These are phyloP conservation scores for Kluyveromyces nonfermentans DNA, from an alignment of 805 yeast genomes.

Conservation along the genomic window DNA sequence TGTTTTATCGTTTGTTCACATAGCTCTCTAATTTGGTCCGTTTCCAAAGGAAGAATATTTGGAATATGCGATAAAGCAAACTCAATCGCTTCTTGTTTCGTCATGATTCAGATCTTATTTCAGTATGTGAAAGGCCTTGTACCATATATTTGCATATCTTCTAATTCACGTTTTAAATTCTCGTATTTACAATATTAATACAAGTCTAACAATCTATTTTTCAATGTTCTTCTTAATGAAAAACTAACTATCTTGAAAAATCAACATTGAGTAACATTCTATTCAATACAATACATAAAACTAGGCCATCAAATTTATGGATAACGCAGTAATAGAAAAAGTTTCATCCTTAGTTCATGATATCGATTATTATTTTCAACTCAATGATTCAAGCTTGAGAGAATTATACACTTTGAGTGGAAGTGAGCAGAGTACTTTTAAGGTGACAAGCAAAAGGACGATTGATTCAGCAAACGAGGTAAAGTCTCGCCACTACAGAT, in stretches of 20 bases:
- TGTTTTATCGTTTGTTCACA: slow-evolving; percentile 22
- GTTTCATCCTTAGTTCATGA: neutral
- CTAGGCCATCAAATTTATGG: neutral
- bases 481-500: neutral
- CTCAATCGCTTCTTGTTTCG: slow-evolving; percentile 21
- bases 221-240: neutral
- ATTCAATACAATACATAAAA: neutral
- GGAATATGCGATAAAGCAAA: slow-evolving; percentile 24
- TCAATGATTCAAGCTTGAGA: neutral
- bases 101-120: slow-evolving; percentile 12
- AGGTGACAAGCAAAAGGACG: neutral
- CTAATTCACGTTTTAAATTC: too few relatives aligned
- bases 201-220: too few relatives aligned
- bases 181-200: too few relatives aligned
- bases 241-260: neutral
- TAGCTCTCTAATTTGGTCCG: slow-evolving; percentile 18
- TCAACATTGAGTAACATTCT: too few relatives aligned
- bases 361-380: slow-evolving; percentile 4
- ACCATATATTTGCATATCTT: too few relatives aligned
- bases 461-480: neutral
- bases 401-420: neutral
- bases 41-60: slow-evolving; percentile 24
- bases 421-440: neutral
- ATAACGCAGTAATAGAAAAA: too few relatives aligned
- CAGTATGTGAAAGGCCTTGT: too few relatives aligned